Evolutionary conservation across 1,284 basidiomycete species (phyloP), one percentile per base, ranked within the genome.

Genomic region (Ceratobasidium papillatum): DNA sequence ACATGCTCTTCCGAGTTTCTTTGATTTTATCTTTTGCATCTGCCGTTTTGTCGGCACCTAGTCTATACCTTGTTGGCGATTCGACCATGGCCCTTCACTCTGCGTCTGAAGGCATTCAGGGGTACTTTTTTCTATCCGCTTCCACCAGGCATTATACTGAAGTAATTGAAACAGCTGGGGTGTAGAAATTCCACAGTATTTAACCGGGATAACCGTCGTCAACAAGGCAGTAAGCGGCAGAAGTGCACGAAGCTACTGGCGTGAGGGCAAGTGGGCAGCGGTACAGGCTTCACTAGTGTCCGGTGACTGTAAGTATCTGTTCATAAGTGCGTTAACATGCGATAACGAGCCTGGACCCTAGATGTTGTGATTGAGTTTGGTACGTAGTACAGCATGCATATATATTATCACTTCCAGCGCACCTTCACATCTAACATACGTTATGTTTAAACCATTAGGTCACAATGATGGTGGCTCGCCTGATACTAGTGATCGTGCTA

Each of bases 51-150:
- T 32, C 66, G 3, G 71, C 75, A 7, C 72, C 74, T 4, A 84
- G 83, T 3, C 80, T 87, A 3, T 85, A 85, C 76, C 79, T 86
- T n/a, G 85, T 85, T 3, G 86, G 86, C 4, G 85, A 86, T 75
- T 84, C 83, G 8, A 87, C 86, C 0, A 82, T 81, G 80, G 81
- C 81, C 0, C 68, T 61, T 14, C 76, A 77, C 38, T 79, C 79
- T 22, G 79, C 80, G 11, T 78, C 77, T 38, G 76, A 75, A 41
- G 78, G 76, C 12, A 79, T 76, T 30, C 73, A 76, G 49, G 75
- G 66, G 68, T 76, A 27, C 61, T 54, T 25, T 7, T n/a, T 34
- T 41, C 43, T 32, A 8, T 3, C 2, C 19, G 27, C 22, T 4
- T 34, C 8, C 3, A 4, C 19, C 47, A 19, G 27, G 51, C 25